These are phyloP conservation scores for Mrakiaceae sp. DNA, from an alignment of 1,284 basidiomycete genomes.

Conservation along the genomic window DNA sequence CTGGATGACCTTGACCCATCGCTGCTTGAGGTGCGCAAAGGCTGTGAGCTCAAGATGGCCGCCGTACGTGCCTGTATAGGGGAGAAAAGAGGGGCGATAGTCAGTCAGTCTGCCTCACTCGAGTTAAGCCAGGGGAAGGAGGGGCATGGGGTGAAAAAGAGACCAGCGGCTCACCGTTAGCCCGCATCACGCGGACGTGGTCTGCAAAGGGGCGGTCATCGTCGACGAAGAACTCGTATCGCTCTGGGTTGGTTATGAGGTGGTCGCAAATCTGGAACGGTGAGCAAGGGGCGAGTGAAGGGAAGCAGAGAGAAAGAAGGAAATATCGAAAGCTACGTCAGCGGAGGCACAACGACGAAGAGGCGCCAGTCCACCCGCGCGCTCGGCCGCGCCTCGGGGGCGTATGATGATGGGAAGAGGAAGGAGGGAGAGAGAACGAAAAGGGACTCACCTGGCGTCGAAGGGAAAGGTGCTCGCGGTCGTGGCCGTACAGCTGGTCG, in stretches of 20 bases:
- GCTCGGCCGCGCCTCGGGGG: background rate
- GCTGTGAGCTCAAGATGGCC: conserved; percentile 83
- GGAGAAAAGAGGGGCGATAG: too few relatives aligned
- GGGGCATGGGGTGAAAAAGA: background rate
- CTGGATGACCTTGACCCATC: conserved; percentile 81
- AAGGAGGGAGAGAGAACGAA: background rate
- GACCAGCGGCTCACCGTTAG: conserved; percentile 46
- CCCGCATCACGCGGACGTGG: conserved; percentile 62
- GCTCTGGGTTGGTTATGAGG: conserved; percentile 54
- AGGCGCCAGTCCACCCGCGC: background rate
- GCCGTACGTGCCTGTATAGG: conserved; percentile 61
- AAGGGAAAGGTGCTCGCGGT: conserved; percentile 55
- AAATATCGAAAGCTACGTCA: background rate
- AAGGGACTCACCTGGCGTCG: conserved; percentile 41
- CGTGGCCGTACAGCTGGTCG: conserved; percentile 61
- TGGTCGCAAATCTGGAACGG: conserved; percentile 54
- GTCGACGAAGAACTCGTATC: conserved; percentile 80
- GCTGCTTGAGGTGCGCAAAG: conserved; percentile 65
- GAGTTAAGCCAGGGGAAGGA: too few relatives aligned
- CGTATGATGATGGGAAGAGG: background rate
- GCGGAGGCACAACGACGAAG: background rate
- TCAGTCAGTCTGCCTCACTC: too few relatives aligned
- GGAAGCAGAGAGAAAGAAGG: too few relatives aligned
- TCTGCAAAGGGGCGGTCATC: conserved; percentile 62
- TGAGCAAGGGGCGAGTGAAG: too few relatives aligned